Evolutionary conservation across 495 filamentous ascomycete species (phyloP), one percentile per base, ranked within the genome.

Genomic region (Saxophila tyrrhenica): DNA sequence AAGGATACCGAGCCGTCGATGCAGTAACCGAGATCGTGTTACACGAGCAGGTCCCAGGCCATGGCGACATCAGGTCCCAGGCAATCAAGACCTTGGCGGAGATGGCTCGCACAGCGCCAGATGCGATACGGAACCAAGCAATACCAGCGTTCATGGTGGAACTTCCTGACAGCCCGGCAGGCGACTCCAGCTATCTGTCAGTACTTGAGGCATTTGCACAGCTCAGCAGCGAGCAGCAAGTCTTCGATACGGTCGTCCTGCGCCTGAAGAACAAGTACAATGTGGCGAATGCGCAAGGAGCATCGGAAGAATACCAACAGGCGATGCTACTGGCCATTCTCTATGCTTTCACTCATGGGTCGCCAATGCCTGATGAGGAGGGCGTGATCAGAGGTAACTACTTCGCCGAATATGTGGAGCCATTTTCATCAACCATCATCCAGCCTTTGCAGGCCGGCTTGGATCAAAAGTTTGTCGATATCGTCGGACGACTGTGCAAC

Each of bases 131-230:
- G 66, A 76, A 86, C 48, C 81, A 82, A 25, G 84, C 83, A 0
- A 82, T 88, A 66, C 84, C 84, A 15, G 79, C 79, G 10, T 86
- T 88, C 61, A 78, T 87, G 70, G 83, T 83, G 0, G 76, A 77
- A 24, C 69, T 88, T 1, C 84, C 84, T 2, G 67, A 69, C 21
- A 76, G 76, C 48, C 67, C 62, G 0, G 69, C 67, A 25, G 59
- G 62, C 19, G 54, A 58, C 17, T 65, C 48, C 23, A 57, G 62
- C 2, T 85, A 84, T 60, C 47, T 77, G n/a, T 64, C 75, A 2
- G 81, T 80, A 0, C 67, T 88, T 16, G 84, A 86, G 61, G 80
- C 70, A 0, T 72, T 88, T 46, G 84, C 84, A 2, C 78, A 85
- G 55, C 76, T 88, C 8, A 80, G 79, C 50, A 70, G 74, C 16